Evolutionary conservation across 805 yeast genomes (phyloP).

Genomic region (Ogataea zsoltii): DNA sequence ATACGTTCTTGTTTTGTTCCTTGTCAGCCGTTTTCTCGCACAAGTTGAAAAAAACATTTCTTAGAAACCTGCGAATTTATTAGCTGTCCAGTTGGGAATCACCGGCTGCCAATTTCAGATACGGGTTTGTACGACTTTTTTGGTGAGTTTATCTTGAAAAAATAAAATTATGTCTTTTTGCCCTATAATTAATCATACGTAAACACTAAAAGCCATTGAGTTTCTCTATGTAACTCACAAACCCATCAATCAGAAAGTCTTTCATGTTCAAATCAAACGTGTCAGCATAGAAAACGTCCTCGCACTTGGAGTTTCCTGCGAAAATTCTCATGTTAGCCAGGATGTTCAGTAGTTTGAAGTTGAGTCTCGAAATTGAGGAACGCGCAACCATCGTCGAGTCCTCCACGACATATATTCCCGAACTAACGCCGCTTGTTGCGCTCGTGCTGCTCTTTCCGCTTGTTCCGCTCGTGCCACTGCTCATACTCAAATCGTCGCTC

Average conservation of each 20-base stretch:
- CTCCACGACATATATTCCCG: slow-evolving; percentile 2
- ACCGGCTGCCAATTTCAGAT: neutral
- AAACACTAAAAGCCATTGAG: slow-evolving; percentile 23
- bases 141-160: neutral
- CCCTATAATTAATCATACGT: too few relatives aligned
- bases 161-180: neutral
- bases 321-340: slow-evolving; percentile 34
- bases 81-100: slow-evolving; percentile 16
- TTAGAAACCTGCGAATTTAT: slow-evolving; percentile 7
- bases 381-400: slow-evolving; percentile 8
- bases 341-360: slow-evolving; percentile 29
- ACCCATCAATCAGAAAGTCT: slow-evolving; percentile 27
- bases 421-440: neutral
- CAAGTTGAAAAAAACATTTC: neutral
- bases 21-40: slow-evolving; percentile 3
- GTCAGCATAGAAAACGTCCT: slow-evolving; percentile 12
- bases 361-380: slow-evolving; percentile 25
- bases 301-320: slow-evolving; percentile 25
- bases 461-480: slow-evolving; percentile 3
- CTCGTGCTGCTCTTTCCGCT: slow-evolving; percentile 6
- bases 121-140: too few relatives aligned
- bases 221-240: slow-evolving; percentile 24
- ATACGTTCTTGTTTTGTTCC: neutral
- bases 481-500: slow-evolving; percentile 3
- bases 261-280: slow-evolving; percentile 17